Percentiles rank a stretch among this genome's conserved stretches.
phyloP scores from a whole-genome alignment of 1,139 yeast genomes.

The Yarrowia galli region DNA sequence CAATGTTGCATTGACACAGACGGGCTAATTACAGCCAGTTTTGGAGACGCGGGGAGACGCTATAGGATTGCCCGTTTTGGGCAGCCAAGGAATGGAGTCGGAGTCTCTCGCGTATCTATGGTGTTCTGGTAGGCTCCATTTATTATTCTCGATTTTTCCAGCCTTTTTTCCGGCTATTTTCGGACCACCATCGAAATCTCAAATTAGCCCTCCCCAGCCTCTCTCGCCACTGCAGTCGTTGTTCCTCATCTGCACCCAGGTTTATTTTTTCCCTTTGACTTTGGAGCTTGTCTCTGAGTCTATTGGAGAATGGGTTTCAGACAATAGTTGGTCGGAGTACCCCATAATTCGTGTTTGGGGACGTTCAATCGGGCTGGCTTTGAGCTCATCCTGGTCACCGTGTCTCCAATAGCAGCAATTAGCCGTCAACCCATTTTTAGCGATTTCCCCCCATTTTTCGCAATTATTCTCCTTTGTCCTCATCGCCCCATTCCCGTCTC shows the following conservation, averaged over 20 bases:
- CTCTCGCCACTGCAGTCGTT: constrained; percentile 5
- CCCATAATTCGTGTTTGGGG: not conserved
- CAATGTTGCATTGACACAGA: not conserved
- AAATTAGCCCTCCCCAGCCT: not conserved
- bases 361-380: too few relatives aligned
- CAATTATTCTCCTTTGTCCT: too few relatives aligned
- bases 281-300: constrained; percentile 23
- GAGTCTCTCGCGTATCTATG: not conserved
- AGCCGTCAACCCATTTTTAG: not conserved
- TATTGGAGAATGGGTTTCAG: not conserved
- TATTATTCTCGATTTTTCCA: not conserved
- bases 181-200: too few relatives aligned
- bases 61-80: constrained; percentile 3
- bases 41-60: not conserved
- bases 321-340: not conserved
- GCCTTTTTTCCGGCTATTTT: not conserved
- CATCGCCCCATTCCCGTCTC: not conserved
- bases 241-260: not conserved
- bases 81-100: not conserved
- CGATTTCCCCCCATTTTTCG: not conserved
- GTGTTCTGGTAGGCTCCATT: not conserved
- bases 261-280: constrained; percentile 29
- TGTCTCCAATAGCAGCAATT: not conserved
- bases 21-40: too few relatives aligned
- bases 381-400: too few relatives aligned